These are phyloP conservation scores for Aureobasidium melanogenum DNA, from an alignment of 2,329 filamentous ascomycete genomes.

Conservation along the genomic window DNA sequence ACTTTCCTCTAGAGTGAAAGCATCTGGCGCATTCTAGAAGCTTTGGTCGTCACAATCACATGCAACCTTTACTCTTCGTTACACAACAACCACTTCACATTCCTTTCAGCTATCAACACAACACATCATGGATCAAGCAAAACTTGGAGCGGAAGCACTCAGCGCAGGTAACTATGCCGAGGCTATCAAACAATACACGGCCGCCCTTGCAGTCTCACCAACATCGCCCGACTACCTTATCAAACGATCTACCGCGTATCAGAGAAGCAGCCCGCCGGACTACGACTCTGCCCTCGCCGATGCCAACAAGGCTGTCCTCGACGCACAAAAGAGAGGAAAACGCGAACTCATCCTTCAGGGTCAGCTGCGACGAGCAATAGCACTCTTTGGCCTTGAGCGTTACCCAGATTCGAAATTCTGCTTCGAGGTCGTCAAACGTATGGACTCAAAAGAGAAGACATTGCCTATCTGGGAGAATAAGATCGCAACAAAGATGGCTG, in stretches of 20 bases:
- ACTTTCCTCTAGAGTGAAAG: neutral
- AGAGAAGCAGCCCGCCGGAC: conserved; percentile 48
- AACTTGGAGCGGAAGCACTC: conserved; percentile 38
- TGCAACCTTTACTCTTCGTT: neutral
- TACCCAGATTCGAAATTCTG: conserved; percentile 69
- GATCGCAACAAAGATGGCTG: conserved; percentile 42
- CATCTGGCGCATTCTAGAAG: conserved; percentile 9
- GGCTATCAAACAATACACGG: conserved; percentile 60
- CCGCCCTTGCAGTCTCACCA: conserved; percentile 53
- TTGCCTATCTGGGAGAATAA: conserved; percentile 52
- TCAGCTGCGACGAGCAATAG: conserved; percentile 70
- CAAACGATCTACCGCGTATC: conserved; percentile 69
- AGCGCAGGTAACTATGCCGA: conserved; percentile 53
- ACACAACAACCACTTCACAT: neutral
- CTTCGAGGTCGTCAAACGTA: conserved; percentile 49
- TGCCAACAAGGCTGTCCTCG: conserved; percentile 44
- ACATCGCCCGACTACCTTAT: conserved; percentile 71
- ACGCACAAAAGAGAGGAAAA: conserved; percentile 64
- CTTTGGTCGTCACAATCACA: neutral
- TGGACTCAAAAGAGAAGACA: conserved; percentile 44
- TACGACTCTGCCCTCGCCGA: conserved; percentile 36
- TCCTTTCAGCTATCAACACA: neutral
- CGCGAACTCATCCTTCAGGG: conserved; percentile 70
- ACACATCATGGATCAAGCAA: conserved; percentile 15
- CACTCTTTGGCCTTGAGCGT: conserved; percentile 59